Evolutionary conservation across 2,329 filamentous ascomycete genomes (phyloP).

Genomic region (Alternaria alternata): DNA sequence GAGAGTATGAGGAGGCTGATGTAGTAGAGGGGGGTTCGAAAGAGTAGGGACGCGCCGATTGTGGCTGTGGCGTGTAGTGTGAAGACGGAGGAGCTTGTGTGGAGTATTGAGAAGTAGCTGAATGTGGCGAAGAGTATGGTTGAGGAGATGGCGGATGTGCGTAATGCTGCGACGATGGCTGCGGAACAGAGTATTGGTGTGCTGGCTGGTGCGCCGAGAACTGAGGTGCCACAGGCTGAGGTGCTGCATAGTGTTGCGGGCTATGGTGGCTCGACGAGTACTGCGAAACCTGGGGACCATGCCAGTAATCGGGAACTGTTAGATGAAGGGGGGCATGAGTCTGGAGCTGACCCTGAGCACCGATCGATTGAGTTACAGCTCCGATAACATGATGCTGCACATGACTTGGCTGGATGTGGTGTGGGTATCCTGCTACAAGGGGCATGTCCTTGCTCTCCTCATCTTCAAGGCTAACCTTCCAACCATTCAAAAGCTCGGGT

Average conservation of each 20-base stretch:
- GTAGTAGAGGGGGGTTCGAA: constrained; percentile 27
- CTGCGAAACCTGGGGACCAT: constrained; percentile 33
- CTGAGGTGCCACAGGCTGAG: constrained; percentile 28
- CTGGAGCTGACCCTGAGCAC: constrained; percentile 34
- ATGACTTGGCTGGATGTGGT: constrained; percentile 40
- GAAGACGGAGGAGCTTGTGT: constrained; percentile 26
- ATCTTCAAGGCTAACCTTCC: constrained; percentile 50
- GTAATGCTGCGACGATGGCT: constrained; percentile 31
- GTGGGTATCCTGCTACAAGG: constrained; percentile 38
- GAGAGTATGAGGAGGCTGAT: constrained; percentile 30
- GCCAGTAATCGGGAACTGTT: constrained; percentile 45
- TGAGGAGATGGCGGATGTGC: constrained; percentile 38
- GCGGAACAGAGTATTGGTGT: constrained; percentile 37
- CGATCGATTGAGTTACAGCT: constrained; percentile 31
- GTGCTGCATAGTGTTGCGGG: constrained; percentile 36
- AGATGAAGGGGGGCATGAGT: constrained; percentile 40
- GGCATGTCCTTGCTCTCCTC: constrained; percentile 49
- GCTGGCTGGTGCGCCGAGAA: constrained; percentile 30
- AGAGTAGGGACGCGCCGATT: constrained; percentile 31
- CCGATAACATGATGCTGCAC: constrained; percentile 38
- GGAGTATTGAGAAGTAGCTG: constrained; percentile 30
- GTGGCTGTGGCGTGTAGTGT: constrained; percentile 32
- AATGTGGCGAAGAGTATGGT: constrained; percentile 33
- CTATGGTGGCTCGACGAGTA: constrained; percentile 38
- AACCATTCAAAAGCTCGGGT: constrained; percentile 45